Evolutionary conservation across 2,329 filamentous ascomycete genomes (phyloP).

Genomic region (Pseudogymnoascus sp.): DNA sequence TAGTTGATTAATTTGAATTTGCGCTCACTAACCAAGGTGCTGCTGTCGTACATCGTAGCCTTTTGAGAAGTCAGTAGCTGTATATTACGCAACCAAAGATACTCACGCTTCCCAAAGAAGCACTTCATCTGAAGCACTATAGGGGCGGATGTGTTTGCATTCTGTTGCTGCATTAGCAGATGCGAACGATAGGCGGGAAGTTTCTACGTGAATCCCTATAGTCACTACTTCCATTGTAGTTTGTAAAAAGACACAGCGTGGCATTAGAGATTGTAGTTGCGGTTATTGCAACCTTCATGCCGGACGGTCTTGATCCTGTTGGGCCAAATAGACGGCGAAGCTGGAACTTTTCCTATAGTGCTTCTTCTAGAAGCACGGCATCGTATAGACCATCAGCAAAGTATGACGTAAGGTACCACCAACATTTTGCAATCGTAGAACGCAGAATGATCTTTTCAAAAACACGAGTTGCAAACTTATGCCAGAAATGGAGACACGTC

Average conservation of each 20-base stretch:
- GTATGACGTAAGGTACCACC: constrained; percentile 13
- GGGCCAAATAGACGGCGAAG: constrained; percentile 15
- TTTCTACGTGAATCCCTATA: constrained; percentile 15
- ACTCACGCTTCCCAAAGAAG: constrained; percentile 23
- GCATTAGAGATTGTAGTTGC: constrained; percentile 21
- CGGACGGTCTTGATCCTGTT: constrained; percentile 13
- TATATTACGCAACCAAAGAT: background rate
- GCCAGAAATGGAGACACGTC: too few species aligned
- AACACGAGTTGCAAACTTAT: too few species aligned
- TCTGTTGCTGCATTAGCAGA: constrained; percentile 9
- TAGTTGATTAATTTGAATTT: background rate
- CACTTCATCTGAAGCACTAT: constrained; percentile 15
- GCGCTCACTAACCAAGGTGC: constrained; percentile 18
- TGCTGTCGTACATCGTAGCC: constrained; percentile 19
- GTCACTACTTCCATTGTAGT: constrained; percentile 20
- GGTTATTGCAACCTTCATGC: constrained; percentile 21
- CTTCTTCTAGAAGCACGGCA: constrained; percentile 15
- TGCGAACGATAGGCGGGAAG: background rate
- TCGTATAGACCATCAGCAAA: constrained; percentile 19
- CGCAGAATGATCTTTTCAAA: background rate
- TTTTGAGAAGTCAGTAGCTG: constrained; percentile 14
- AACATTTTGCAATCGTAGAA: constrained; percentile 15
- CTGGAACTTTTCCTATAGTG: constrained; percentile 18
- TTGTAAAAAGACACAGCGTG: constrained; percentile 21
- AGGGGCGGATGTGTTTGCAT: constrained; percentile 19